Percentiles rank a stretch among this genome's conserved stretches.
Evolutionary conservation across 306 rosid genomes (phyloP).

Genomic region (Pterocarpus macrocarpus): DNA sequence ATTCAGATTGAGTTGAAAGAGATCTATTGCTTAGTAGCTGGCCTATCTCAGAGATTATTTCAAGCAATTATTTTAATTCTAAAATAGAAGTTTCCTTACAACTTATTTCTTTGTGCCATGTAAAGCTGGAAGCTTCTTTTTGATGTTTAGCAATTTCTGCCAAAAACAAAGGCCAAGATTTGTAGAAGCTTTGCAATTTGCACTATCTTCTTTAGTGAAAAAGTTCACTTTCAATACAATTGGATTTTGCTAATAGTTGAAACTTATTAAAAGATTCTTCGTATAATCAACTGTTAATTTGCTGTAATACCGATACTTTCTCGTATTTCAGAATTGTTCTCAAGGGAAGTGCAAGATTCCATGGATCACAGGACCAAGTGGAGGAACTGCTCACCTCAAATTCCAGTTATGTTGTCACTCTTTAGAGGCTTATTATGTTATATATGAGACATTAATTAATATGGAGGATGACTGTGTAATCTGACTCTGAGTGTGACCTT

Average conservation of each 20-base stretch:
- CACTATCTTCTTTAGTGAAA: conserved; percentile 10
- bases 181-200: conserved; percentile 33
- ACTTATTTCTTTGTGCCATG: conserved; percentile 17
- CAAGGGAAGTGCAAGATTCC: conserved; percentile 63
- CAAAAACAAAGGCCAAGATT: conserved; percentile 2
- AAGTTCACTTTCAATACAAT: conserved; percentile 28
- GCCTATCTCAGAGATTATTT: conserved; percentile 24
- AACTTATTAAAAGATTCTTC: not conserved
- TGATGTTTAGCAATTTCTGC: conserved; percentile 14
- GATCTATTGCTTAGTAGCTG: conserved; percentile 10
- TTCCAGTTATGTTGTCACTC: conserved; percentile 67
- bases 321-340: conserved; percentile 59
- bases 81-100: conserved; percentile 30
- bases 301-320: conserved; percentile 12
- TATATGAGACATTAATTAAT: conserved; percentile 24
- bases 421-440: conserved; percentile 35
- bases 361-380: conserved; percentile 69
- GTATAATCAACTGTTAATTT: conserved; percentile 32
- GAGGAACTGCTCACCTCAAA: conserved; percentile 64
- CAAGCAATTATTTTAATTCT: conserved; percentile 20
- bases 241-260: conserved; percentile 33
- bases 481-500: conserved; percentile 47
- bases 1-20: conserved; percentile 23
- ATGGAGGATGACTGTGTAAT: conserved; percentile 36
- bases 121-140: conserved; percentile 32